A percentile compares a stretch with the other conserved stretches of the same genome.
Evolutionary conservation across 768 basidiomycete species (phyloP).

Genomic region (Suillus sp.): DNA sequence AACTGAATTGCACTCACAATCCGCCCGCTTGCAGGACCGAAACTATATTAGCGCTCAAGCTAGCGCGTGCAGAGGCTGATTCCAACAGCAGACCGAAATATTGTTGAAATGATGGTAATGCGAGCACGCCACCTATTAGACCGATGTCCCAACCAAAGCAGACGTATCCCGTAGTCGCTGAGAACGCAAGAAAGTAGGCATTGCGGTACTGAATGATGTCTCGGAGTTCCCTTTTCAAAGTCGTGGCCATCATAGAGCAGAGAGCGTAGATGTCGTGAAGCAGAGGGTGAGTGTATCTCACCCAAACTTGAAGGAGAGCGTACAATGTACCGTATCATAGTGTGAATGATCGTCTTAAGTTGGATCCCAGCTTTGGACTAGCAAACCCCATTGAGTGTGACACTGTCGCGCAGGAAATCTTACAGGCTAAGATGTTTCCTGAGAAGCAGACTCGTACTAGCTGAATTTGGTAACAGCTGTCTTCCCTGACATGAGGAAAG

Average conservation of each 20-base stretch:
- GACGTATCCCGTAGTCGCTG: conserved; percentile 37
- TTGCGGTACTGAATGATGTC: conserved; percentile 35
- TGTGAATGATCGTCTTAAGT: background rate
- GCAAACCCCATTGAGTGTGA: conserved; percentile 7
- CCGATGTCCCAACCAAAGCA: conserved; percentile 43
- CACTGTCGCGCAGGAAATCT: background rate
- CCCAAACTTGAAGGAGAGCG: background rate
- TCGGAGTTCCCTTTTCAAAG: conserved; percentile 23
- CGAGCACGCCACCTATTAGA: conserved; percentile 38
- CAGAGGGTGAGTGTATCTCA: background rate
- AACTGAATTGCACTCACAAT: conserved; percentile 26
- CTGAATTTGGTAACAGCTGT: background rate
- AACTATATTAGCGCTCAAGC: conserved; percentile 40
- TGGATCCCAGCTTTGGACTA: background rate
- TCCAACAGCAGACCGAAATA: conserved; percentile 36
- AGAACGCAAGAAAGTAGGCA: conserved; percentile 37
- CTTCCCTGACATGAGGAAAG: background rate
- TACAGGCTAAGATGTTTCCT: background rate
- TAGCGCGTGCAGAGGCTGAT: conserved; percentile 26
- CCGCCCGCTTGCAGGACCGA: conserved; percentile 40
- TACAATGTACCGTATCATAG: background rate
- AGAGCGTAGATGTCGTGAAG: background rate
- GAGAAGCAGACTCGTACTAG: background rate
- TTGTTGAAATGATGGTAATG: conserved; percentile 38
- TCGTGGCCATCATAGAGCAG: conserved; percentile 17